phyloP scores from a whole-genome alignment of 768 basidiomycete species.

The Tulasnella sp. region DNA sequence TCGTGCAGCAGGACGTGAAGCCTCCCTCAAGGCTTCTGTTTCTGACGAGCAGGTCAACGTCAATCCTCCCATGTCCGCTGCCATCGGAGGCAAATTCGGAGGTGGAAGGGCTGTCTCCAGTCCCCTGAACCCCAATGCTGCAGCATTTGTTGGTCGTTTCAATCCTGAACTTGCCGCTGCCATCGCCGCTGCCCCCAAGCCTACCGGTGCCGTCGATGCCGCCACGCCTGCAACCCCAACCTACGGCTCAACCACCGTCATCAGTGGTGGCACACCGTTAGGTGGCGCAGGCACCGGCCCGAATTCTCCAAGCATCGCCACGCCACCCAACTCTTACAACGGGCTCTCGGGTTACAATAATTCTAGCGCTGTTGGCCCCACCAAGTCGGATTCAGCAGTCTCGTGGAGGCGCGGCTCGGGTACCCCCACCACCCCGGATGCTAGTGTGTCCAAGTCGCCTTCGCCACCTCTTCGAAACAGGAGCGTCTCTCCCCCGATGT shows the following conservation, averaged over 20 bases:
- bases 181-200: slow-evolving; percentile 24
- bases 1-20: slow-evolving; percentile 54
- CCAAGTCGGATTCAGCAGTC: slow-evolving; percentile 66
- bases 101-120: slow-evolving; percentile 11
- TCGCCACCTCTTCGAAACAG: slow-evolving; percentile 41
- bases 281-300: slow-evolving; percentile 32
- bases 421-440: slow-evolving; percentile 33
- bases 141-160: slow-evolving; percentile 26
- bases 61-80: slow-evolving; percentile 68
- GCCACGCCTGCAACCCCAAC: slow-evolving; percentile 42
- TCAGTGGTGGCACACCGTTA: slow-evolving; percentile 62
- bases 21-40: slow-evolving; percentile 47
- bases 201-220: slow-evolving; percentile 16
- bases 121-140: slow-evolving; percentile 33
- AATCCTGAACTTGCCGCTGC: slow-evolving; percentile 28
- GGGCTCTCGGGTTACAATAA: slow-evolving; percentile 13
- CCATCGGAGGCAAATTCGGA: slow-evolving; percentile 64
- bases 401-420: slow-evolving; percentile 68
- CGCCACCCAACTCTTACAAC: slow-evolving; percentile 12
- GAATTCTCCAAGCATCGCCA: slow-evolving; percentile 18
- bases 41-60: slow-evolving; percentile 33
- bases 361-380: slow-evolving; percentile 32
- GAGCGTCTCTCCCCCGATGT: slow-evolving; percentile 54
- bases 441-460: slow-evolving; percentile 44
- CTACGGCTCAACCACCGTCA: slow-evolving; percentile 42